These are phyloP conservation scores for Fraxinus pennsylvanica DNA, from an alignment of 257 asterid genomes.

Conservation along the genomic window DNA sequence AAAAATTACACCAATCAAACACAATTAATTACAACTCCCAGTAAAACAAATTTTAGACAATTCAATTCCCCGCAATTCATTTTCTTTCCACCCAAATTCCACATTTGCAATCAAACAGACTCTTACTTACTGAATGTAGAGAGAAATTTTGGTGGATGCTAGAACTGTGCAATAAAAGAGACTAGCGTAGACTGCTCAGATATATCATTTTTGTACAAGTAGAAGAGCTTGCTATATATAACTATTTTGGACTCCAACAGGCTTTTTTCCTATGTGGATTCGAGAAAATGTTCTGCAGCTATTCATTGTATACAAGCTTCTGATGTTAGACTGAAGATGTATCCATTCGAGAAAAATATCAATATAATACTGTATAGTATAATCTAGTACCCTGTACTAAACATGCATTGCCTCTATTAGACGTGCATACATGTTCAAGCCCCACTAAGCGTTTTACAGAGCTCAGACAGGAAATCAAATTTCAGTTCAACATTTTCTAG, in stretches of 20 bases:
- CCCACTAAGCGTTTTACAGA: not conserved
- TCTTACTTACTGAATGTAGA: too few species aligned
- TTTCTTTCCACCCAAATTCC: too few species aligned
- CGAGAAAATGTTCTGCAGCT: conserved; percentile 19
- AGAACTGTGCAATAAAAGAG: conserved; percentile 95
- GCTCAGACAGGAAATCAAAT: not conserved
- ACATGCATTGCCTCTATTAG: not conserved
- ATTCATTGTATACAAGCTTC: not conserved
- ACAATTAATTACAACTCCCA: too few species aligned
- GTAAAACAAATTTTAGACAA: too few species aligned
- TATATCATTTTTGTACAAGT: conserved; percentile 19
- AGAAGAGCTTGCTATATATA: conserved; percentile 7
- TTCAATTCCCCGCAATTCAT: too few species aligned
- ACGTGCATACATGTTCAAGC: not conserved
- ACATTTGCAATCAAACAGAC: too few species aligned
- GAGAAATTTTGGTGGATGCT: conserved; percentile 69
- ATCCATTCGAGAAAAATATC: too few species aligned
- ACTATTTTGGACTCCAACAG: too few species aligned
- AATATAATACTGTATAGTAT: too few species aligned
- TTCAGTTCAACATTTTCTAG: conserved; percentile 20
- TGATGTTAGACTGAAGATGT: not conserved
- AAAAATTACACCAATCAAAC: too few species aligned
- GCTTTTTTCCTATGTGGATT: not conserved
- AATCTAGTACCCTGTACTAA: not conserved
- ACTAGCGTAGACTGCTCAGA: conserved; percentile 54